Base-by-base conservation (phyloP, 2,329 filamentous ascomycete genomes). In the Clarireedia paspali region DNA sequence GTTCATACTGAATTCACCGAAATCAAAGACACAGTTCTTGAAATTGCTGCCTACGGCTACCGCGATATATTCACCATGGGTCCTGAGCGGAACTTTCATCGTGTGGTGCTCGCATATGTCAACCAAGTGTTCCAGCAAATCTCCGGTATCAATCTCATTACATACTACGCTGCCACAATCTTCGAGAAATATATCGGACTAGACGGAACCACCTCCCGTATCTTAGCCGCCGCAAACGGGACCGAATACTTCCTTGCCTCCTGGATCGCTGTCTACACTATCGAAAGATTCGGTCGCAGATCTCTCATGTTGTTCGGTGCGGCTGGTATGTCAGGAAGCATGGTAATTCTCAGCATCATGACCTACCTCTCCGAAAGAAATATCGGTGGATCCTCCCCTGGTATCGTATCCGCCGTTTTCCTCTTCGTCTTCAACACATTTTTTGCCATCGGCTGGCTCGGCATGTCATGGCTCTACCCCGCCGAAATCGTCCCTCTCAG, bases 301-400 rank as follows among this genome's bases (percentile, higher is more conserved):
- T 79, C 80, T 64, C 78, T 90, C 59, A 89, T 91, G 84, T 71
- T 90, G 15, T 81, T 88, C 59, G 85, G 86, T 50, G 81, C 82
- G 0, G 71, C 78, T 26, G 82, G 82, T 0, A 82, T 84, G 74
- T 81, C 81, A 20, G 66, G 83, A 81, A 48, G 88, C 89, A 55
- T 55, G 53, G 53, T 36, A 27, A 85, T 78, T 81, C 53, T 55
- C 27, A 30, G 26, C 30, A 26, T 44, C 26, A 55, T 50, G 2
- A 76, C 88, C 34, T 73, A 83, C 12, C 40, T 56, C 24, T 56
- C 68, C 65, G 2, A 67, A 64, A 46, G 61, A 54, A n/a, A 66
- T 62, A 17, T 53, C 6, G 44, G 48, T 10, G 55, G 50, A 10
- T 44, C 44, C 24, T 23, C 10, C 9, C 48, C 47, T 56, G 17